These are phyloP conservation scores for Stipa capillata DNA, from an alignment of 176 grass and related monocot genomes.

Conservation along the genomic window DNA sequence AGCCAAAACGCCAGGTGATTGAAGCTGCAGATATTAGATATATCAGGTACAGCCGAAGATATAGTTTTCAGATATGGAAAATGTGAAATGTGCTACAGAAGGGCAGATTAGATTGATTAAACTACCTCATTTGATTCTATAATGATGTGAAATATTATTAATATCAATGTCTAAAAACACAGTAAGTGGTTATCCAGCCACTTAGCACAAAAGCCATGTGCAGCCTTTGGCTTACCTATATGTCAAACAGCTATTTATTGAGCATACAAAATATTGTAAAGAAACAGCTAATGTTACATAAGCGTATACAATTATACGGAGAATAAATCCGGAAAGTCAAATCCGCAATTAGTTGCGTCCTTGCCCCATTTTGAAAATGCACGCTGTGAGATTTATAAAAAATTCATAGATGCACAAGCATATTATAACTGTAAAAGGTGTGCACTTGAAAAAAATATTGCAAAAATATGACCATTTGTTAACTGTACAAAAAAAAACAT, in stretches of 20 bases:
- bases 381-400: too few relatives aligned
- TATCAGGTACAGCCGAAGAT: background rate
- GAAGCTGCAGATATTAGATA: slow-evolving; percentile 50
- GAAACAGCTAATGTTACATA: background rate
- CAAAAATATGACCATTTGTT: too few relatives aligned
- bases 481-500: too few relatives aligned
- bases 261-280: background rate
- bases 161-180: background rate
- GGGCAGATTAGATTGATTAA: too few relatives aligned
- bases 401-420: background rate
- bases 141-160: background rate
- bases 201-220: background rate
- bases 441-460: too few relatives aligned
- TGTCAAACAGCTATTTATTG: background rate
- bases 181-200: background rate
- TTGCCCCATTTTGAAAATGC: too few relatives aligned
- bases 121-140: background rate
- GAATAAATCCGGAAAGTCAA: background rate
- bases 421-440: too few relatives aligned
- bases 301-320: background rate
- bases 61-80: background rate
- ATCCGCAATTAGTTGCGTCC: background rate
- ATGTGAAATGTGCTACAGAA: background rate
- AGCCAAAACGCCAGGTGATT: slow-evolving; percentile 88
- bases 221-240: background rate